phyloP scores from a whole-genome alignment of 2,329 filamentous ascomycete genomes.

The Aspergillus luchuensis region DNA sequence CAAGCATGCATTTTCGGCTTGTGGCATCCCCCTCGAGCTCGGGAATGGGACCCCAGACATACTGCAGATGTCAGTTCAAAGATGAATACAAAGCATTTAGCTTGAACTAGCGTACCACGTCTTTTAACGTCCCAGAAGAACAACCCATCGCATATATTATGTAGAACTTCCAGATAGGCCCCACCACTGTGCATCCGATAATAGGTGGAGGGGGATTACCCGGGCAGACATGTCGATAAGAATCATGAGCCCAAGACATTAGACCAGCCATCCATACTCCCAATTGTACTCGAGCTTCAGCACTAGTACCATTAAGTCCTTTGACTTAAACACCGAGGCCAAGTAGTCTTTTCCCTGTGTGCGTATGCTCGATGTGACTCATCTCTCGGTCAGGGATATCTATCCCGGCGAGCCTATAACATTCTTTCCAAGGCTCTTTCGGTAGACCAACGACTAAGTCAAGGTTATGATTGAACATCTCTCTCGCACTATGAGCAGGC shows the following conservation, averaged over 20 bases:
- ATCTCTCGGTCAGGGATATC: not conserved
- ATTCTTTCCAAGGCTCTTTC: not conserved
- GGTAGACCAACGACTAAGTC: slow-evolving; percentile 11
- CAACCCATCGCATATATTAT: slow-evolving; percentile 5
- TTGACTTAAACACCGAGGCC: slow-evolving; percentile 10
- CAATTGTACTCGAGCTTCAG: slow-evolving; percentile 10
- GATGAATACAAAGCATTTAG: not conserved
- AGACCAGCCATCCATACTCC: slow-evolving; percentile 13
- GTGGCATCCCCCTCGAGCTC: not conserved
- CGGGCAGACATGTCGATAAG: too few species aligned
- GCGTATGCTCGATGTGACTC: slow-evolving; percentile 10
- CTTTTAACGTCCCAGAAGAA: not conserved
- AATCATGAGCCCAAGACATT: slow-evolving; percentile 1
- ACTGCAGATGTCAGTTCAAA: not conserved
- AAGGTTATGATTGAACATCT: slow-evolving; percentile 2
- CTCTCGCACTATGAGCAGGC: slow-evolving; percentile 4
- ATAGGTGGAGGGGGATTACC: not conserved
- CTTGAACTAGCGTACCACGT: not conserved
- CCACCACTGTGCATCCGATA: slow-evolving; percentile 12
- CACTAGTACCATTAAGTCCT: slow-evolving; percentile 2
- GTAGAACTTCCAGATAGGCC: slow-evolving; percentile 9
- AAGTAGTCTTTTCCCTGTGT: slow-evolving; percentile 10
- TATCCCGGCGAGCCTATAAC: not conserved
- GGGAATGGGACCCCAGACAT: not conserved
- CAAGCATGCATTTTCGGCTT: not conserved